Evolutionary conservation across 225 moss, liverwort and hornwort genomes (phyloP), one percentile per base, ranked within the genome.

Genomic region (Antitrichia curtipendula): DNA sequence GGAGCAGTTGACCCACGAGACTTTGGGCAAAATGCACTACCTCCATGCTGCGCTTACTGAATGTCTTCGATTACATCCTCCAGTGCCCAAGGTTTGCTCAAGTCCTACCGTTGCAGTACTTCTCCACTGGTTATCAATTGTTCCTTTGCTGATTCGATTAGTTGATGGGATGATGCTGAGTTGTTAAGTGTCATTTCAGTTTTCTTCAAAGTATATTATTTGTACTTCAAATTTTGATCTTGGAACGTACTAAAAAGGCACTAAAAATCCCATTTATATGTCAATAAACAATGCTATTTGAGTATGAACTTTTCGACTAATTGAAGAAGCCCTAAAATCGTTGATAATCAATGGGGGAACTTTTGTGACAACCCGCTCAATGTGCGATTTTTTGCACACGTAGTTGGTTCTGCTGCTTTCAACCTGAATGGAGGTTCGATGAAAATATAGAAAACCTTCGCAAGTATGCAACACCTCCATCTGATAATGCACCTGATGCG

Each of bases 21-120:
- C 79, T 80, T 77, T 96, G 75, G 90, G 87, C 70, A 90, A 90
- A 32, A 88, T 97, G 95, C 90, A 94, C 66, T 96, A 96, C 82
- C 94, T 97, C 16, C 96, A 95, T 45, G 95, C 92, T 56, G 91
- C 94, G 21, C 27, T 97, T 8, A 88, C 89, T 32, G 96, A 96
- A 81, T 86, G 92, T 71, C 93, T 97, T 60, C 95, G 97, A 36
- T 86, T 97, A 32, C 91, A 96, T 74, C 97, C 97, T 52, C 90
- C 96, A 3, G 95, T 96, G 7, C 93, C 96, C 45, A 90, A 81
- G 95, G 96, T 95, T 85, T 78, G 90, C 36, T 61, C 22, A 23
- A 43, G 31, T 43, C 45, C 61, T 61, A 61, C 22, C 80, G 32
- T 80, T 61, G 4, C 10, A 61, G 20, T 45, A 19, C 13, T 41